Base-by-base conservation (phyloP, 2,329 filamentous ascomycete genomes). In the Ascosphaera aggregata region DNA sequence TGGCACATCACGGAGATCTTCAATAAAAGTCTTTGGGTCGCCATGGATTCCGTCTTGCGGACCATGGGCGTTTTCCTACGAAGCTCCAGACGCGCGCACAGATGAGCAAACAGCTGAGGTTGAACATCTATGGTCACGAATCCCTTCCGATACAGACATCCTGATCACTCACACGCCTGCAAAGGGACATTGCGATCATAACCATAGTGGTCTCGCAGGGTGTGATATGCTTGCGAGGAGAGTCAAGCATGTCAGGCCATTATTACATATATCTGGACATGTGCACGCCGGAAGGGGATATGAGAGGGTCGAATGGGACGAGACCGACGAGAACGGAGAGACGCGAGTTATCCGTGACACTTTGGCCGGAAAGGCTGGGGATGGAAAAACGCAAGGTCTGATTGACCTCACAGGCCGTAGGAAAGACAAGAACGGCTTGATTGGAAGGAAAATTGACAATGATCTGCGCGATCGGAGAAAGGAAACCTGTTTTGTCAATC, bases 401-500 rank as follows among this genome's bases (percentile, higher is more conserved):
- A 54, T 73, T 30, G 63, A 73, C 52, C 48, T 71, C 43, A 69
- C 62, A 27, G 53, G 54, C 9, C 60, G 55, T 48, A 48, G 52
- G 46, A 57, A 44, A 45, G 4, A 43, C 40, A 1, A 56, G 45
- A n/a, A 48, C 45, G 4, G 38, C 18, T 16, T n/a, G 16, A 4
- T 22, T 15, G 18, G 9, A 7, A 2, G 19, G 18, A 40, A 20
- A 15, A 13, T 9, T 8, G 9, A 36, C 5, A 15, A 19, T 9
- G 5, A 22, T 3, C 16, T 9, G 18, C 11, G 37, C 31, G 44
- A 57, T 62, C 7, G 22, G 36, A 63, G 70, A 47, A 60, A 52
- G 43, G 77, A 86, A 59, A 89, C 80, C 1, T 85, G 74, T 51
- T 60, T 91, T 39, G 67, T 89, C 47, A 91, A 92, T 57, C 79